These are phyloP conservation scores for Colletotrichum cordylinicola DNA, from an alignment of 2,329 filamentous ascomycete genomes.

Conservation along the genomic window DNA sequence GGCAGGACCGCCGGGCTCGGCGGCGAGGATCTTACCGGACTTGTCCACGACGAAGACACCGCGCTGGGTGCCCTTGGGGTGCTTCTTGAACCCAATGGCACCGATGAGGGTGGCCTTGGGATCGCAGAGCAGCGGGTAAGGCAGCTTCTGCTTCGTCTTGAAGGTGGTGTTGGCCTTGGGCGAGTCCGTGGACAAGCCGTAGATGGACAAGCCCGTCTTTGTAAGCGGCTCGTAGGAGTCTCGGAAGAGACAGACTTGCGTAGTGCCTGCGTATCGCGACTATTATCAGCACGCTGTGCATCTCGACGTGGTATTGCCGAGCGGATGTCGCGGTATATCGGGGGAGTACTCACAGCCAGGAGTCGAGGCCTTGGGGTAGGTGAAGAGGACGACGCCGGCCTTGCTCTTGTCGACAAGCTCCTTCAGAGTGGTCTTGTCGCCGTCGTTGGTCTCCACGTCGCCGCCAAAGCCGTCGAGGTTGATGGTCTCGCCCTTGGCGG, in stretches of 20 bases:
- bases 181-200: conserved; percentile 86
- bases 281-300: not conserved
- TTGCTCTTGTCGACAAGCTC: conserved; percentile 83
- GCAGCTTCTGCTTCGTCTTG: conserved; percentile 88
- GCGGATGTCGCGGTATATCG: not conserved
- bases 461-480: conserved; percentile 66
- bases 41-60: conserved; percentile 91
- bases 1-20: conserved; percentile 77
- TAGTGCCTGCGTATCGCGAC: conserved; percentile 70
- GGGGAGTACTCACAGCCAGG: conserved; percentile 79
- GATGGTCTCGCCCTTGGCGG: conserved; percentile 61
- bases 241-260: conserved; percentile 91
- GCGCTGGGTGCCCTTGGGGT: conserved; percentile 78
- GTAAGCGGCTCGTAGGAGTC: conserved; percentile 82
- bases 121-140: conserved; percentile 89
- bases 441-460: conserved; percentile 86
- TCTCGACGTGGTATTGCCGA: not conserved
- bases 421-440: conserved; percentile 79
- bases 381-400: conserved; percentile 88
- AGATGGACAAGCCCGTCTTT: conserved; percentile 82
- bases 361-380: conserved; percentile 93
- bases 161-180: conserved; percentile 93
- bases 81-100: conserved; percentile 90
- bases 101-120: conserved; percentile 74
- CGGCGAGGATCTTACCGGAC: conserved; percentile 77